Conservation (phyloP, 2,329 filamentous ascomycete species). For the Phoma sp. region DNA sequence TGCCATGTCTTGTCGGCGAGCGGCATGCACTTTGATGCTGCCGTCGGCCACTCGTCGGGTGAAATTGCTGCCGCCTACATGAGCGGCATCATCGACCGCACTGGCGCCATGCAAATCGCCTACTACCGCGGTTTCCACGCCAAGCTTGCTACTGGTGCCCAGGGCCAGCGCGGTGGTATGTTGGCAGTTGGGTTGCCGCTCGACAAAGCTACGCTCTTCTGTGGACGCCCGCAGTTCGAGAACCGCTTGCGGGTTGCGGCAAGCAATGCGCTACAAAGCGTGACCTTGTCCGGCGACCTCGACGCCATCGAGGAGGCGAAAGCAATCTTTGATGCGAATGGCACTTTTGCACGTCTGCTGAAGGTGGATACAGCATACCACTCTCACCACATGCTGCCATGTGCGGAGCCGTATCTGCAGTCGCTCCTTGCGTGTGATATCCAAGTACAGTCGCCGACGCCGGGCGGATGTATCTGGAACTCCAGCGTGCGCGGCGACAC, state of each 20-base stretch:
- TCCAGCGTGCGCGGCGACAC: too few relatives aligned
- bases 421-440: too few relatives aligned
- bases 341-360: constrained; percentile 25
- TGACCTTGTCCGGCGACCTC: constrained; percentile 30
- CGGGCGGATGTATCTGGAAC: too few relatives aligned
- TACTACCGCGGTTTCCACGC: constrained; percentile 29
- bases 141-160: neutral
- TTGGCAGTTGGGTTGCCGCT: constrained; percentile 9
- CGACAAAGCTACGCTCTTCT: neutral
- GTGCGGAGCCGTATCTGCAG: neutral
- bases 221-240: neutral
- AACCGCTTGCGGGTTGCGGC: constrained; percentile 2
- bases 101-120: constrained; percentile 28
- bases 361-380: constrained; percentile 56
- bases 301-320: neutral
- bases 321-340: constrained; percentile 8
- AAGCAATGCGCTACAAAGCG: constrained; percentile 19
- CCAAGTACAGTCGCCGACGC: too few relatives aligned
- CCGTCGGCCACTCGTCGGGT: constrained; percentile 54
- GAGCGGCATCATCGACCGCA: constrained; percentile 28
- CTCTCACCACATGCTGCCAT: constrained; percentile 26
- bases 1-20: constrained; percentile 36
- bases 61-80: constrained; percentile 52
- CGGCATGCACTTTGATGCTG: constrained; percentile 38
- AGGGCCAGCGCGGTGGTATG: constrained; percentile 7